Evolutionary conservation across 2,329 filamentous ascomycete species (phyloP), one percentile per base, ranked within the genome.

Genomic region (Xylaria sp.): DNA sequence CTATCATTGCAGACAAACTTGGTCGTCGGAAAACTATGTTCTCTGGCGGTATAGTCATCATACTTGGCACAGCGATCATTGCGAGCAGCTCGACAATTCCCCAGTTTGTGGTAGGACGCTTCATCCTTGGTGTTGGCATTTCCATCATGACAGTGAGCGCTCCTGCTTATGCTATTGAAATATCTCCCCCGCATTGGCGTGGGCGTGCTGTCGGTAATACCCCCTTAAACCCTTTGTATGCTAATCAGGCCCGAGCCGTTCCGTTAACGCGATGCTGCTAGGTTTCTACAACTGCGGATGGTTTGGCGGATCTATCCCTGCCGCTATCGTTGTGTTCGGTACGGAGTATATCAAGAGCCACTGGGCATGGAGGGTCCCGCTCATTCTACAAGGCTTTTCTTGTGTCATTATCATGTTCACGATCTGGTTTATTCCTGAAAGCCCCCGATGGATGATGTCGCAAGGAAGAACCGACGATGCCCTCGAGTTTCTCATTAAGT

Each of bases 201-300:
- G 79, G 79, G 18, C 78, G 78, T 51, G 76, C 75, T 65, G 76
- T 76, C 18, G 74, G 74, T 76, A 66, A 60, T 66, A 54, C 23
- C 23, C 46, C 37, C 2, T n/a, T 9, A 34, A 10, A 13, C 11
- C 6, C 13, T 23, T 3, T 16, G 18, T 16, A 34, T 52, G 18
- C 9, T 51, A 6, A 30, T 42, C 1, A 13, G 8, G 7, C 35
- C 13, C 34, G 34, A 5, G 11, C 11, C 47, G 8, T 50, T 42
- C 58, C 18, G 23, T 54, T 65, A 37, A 62, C 18, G 4, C 19
- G n/a, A 42, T 34, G 18, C 16, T 56, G 5, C 8, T 39, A 70
- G 74, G 75, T 35, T 74, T 82, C 70, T 82, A 81, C 68, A 82
- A 82, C 71, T 80, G 78, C 58, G 79, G 79, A 57, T 81, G 78